Base-by-base conservation (phyloP, 352 stramenopile species). In the Paralagenidium karlingii region DNA sequence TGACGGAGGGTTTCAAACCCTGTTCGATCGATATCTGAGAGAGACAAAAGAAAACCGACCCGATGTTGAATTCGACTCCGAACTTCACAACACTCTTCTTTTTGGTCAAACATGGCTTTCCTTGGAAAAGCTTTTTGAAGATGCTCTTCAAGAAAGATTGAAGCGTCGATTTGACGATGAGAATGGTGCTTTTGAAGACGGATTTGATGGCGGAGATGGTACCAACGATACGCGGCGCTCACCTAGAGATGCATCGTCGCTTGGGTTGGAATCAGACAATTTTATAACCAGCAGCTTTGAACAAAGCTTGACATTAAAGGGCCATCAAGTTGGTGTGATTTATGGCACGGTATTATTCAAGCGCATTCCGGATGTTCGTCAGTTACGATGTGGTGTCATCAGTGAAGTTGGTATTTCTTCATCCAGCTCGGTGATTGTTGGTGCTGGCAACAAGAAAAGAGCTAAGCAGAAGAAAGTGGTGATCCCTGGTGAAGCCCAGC, bases 81-180 rank as follows among this genome's bases (percentile, higher is more conserved):
- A 92, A 32, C 71, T 92, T 16, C 65, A 62, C n/a, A 87, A 92
- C 49, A 90, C 79, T 3, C 57, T 85, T 13, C 43, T 93, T 21
- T 93, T 91, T 47, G 79, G 79, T 0, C 79, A 93, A 53, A 91
- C 76, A 19, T 93, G 79, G 79, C 49, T 93, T 8, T 91, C 79
- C 29, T 47, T 91, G 24, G 79, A 93, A 47, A 93, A 93, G 44
- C 81, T 77, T 27, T 93, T 89, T 47, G 79, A 93, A 65, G 79
- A 93, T 47, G 79, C 77, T 0, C 54, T 93, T 2, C 79, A 90
- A 46, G 79, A 93, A 40, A 65, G 77, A 25, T 76, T 91, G 40
- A 87, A 86, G 46, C 82, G 81, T 43, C 77, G 68, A 28, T 59
- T 68, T 24, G 75, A 86, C 34, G 26, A 8, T 41, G 36, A 41